These are phyloP conservation scores for Diaporthe velutina DNA, from an alignment of 2,329 filamentous ascomycete genomes.

Conservation along the genomic window DNA sequence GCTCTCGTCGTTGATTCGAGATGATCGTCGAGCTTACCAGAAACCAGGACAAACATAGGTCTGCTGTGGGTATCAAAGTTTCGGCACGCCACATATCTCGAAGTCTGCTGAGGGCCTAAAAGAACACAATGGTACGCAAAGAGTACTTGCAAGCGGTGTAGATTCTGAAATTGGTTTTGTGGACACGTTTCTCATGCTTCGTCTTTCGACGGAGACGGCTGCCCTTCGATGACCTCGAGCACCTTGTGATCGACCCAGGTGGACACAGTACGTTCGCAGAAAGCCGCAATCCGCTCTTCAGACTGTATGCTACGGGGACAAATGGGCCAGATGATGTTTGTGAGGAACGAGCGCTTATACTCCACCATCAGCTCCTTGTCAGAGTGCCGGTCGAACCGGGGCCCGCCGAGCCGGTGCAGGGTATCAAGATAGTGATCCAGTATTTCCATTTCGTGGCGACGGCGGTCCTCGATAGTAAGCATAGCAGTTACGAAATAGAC, in stretches of 20 bases:
- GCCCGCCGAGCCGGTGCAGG: constrained; percentile 44
- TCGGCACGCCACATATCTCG: neutral
- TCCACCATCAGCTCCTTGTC: constrained; percentile 48
- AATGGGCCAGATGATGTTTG: constrained; percentile 49
- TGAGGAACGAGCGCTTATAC: constrained; percentile 50
- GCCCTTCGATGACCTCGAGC: constrained; percentile 45
- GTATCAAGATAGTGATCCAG: constrained; percentile 50
- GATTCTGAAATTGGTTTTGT: too few relatives aligned
- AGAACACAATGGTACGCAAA: neutral
- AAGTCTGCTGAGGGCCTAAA: too few relatives aligned
- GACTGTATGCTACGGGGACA: constrained; percentile 48
- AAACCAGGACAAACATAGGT: neutral
- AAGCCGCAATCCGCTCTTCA: constrained; percentile 49
- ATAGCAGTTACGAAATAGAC: constrained; percentile 51
- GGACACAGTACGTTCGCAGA: constrained; percentile 52
- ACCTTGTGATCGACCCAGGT: constrained; percentile 53
- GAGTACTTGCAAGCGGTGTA: too few relatives aligned
- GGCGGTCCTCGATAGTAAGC: constrained; percentile 49
- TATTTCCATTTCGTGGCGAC: constrained; percentile 49
- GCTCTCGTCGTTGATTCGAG: neutral
- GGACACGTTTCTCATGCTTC: neutral
- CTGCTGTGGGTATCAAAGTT: neutral
- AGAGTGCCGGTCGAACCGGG: constrained; percentile 45
- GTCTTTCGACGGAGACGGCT: neutral
- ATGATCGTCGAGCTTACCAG: neutral